Conservation (phyloP, 495 filamentous ascomycete species). For the Lineolata rhizophorae region DNA sequence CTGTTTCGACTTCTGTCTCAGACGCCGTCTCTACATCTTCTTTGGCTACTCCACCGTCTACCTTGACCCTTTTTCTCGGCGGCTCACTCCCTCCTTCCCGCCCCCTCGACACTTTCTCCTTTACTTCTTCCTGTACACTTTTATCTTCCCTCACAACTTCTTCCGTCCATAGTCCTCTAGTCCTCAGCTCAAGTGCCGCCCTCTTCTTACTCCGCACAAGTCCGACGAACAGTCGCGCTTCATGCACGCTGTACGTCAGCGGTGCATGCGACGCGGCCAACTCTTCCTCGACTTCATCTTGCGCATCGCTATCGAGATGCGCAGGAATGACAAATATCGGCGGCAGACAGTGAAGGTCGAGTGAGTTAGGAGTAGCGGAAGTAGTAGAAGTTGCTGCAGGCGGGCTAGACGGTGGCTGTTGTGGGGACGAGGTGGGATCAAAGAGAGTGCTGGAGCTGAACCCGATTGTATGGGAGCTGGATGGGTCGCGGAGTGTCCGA, state of each 20-base stretch:
- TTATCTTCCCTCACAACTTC: constrained; percentile 14
- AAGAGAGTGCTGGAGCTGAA: too few relatives aligned
- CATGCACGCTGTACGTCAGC: constrained; percentile 48
- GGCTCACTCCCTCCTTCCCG: constrained; percentile 3
- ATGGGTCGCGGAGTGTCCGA: too few relatives aligned
- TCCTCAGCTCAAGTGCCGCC: constrained; percentile 55
- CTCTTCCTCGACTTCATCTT: constrained; percentile 38
- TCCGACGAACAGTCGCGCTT: constrained; percentile 55
- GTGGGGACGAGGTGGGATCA: too few relatives aligned
- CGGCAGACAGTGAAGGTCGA: constrained; percentile 29
- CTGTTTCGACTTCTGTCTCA: too few relatives aligned
- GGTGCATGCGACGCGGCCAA: constrained; percentile 29
- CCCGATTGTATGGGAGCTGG: too few relatives aligned
- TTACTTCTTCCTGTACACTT: background rate
- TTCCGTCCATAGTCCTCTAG: constrained; percentile 38
- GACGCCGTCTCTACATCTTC: background rate
- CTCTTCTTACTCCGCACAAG: constrained; percentile 45
- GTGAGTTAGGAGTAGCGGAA: too few relatives aligned
- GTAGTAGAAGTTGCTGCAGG: too few relatives aligned
- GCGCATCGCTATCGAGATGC: constrained; percentile 36
- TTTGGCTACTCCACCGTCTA: background rate
- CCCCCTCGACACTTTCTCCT: constrained; percentile 1
- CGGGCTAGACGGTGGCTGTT: too few relatives aligned
- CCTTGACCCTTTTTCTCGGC: constrained; percentile 13
- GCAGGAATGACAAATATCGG: constrained; percentile 53